These are phyloP conservation scores for Neocallimastix lanati DNA, from an alignment of 192 early-diverging fungal species.

Conservation along the genomic window DNA sequence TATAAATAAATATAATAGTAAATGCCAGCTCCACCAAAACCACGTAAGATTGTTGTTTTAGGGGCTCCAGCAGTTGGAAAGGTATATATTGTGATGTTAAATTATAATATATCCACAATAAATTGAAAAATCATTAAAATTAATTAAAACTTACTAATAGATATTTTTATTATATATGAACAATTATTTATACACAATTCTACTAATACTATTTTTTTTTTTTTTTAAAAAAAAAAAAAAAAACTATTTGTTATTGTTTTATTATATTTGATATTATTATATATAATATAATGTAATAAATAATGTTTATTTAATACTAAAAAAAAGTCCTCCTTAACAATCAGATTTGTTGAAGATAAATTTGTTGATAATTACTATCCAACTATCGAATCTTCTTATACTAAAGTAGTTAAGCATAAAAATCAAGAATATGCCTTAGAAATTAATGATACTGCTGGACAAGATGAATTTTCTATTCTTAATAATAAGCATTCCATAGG, in stretches of 20 bases:
- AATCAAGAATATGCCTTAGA: conserved; percentile 72
- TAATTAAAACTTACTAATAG: too few species aligned
- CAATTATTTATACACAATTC: too few species aligned
- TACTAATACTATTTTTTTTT: too few species aligned
- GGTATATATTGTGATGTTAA: conserved; percentile 1
- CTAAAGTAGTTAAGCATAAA: conserved; percentile 61
- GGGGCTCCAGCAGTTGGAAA: conserved; percentile 61
- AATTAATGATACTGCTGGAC: conserved; percentile 92
- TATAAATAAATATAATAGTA: too few species aligned
- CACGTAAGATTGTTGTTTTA: conserved; percentile 62
- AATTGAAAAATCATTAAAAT: too few species aligned
- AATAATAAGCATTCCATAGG: conserved; percentile 76
- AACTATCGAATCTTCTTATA: conserved; percentile 83
- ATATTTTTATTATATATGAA: too few species aligned
- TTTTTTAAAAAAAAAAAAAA: too few species aligned
- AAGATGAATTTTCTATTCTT: conserved; percentile 89
- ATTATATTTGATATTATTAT: too few species aligned
- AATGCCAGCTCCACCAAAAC: conserved; percentile 22
- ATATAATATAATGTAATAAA: too few species aligned
- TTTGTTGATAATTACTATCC: conserved; percentile 87
- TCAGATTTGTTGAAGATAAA: conserved; percentile 81
- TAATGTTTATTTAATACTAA: too few species aligned
- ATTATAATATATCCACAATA: too few species aligned
- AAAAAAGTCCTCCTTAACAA: conserved; percentile 75
- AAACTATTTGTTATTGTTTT: too few species aligned